phyloP scores from a whole-genome alignment of 257 asterid species.

The Hygrophila difformis region DNA sequence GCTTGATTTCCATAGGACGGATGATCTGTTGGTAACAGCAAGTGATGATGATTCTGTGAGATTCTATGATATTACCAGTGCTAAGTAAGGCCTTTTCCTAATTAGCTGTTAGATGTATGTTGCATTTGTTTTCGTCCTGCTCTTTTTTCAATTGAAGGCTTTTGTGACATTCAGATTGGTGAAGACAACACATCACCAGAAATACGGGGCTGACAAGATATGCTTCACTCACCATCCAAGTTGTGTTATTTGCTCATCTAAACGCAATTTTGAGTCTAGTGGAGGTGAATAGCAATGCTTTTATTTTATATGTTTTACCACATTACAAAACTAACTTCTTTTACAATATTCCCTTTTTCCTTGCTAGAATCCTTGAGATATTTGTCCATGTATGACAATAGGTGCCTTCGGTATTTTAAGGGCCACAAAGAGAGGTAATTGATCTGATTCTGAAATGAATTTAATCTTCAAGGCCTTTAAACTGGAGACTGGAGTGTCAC shows the following conservation, averaged over 20 bases:
- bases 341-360: constrained; percentile 20
- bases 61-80: constrained; percentile 64
- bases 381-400: constrained; percentile 86
- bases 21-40: constrained; percentile 75
- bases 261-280: constrained; percentile 39
- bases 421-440: constrained; percentile 85
- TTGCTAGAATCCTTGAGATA: constrained; percentile 69
- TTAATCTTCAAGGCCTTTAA: no score
- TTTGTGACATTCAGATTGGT: constrained; percentile 48
- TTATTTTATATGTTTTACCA: constrained; percentile 3
- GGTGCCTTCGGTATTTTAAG: constrained; percentile 91
- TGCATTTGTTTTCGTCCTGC: not conserved
- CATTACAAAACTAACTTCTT: constrained; percentile 8
- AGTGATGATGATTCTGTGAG: constrained; percentile 89
- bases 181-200: constrained; percentile 85
- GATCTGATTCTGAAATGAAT: no score
- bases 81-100: constrained; percentile 46
- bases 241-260: constrained; percentile 83
- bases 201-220: constrained; percentile 83
- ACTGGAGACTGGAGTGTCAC: no score
- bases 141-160: constrained; percentile 9
- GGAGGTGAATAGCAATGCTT: constrained; percentile 43
- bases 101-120: not conserved
- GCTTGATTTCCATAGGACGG: constrained; percentile 80
- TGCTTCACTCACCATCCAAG: constrained; percentile 91